A percentile compares a stretch with the other conserved stretches of the same genome.
Evolutionary conservation across 345 rosid genomes (phyloP).

Genomic region (Citropsis articulata): DNA sequence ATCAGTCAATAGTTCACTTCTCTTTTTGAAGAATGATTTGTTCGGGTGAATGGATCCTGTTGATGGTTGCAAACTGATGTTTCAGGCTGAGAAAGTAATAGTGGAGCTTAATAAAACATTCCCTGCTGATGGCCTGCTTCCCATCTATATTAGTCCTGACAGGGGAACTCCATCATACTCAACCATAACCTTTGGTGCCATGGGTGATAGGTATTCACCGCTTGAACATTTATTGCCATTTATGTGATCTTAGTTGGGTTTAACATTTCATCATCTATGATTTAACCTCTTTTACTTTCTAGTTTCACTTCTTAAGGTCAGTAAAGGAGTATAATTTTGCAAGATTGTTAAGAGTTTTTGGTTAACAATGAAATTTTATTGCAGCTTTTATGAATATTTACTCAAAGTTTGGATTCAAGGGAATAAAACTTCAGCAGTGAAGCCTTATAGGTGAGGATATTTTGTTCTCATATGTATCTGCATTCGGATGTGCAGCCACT

Average conservation of each 20-base stretch:
- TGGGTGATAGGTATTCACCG: constrained; percentile 91
- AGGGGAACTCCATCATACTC: constrained; percentile 59
- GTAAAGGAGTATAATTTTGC: background rate
- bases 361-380: constrained; percentile 10
- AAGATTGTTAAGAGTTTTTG: background rate
- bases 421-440: constrained; percentile 76
- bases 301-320: background rate
- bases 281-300: background rate
- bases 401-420: constrained; percentile 99
- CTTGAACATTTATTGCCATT: background rate
- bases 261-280: background rate
- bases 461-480: background rate
- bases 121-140: constrained; percentile 92
- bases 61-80: constrained; percentile 10
- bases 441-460: constrained; percentile 62
- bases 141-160: constrained; percentile 75
- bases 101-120: constrained; percentile 65
- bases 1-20: background rate
- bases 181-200: constrained; percentile 93
- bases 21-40: background rate
- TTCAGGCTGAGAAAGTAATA: constrained; percentile 86
- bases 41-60: background rate
- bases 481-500: background rate
- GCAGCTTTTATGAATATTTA: constrained; percentile 96
- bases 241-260: background rate